phyloP scores from a whole-genome alignment of 805 yeast species.

The Trichomonascus vanleenenianus region DNA sequence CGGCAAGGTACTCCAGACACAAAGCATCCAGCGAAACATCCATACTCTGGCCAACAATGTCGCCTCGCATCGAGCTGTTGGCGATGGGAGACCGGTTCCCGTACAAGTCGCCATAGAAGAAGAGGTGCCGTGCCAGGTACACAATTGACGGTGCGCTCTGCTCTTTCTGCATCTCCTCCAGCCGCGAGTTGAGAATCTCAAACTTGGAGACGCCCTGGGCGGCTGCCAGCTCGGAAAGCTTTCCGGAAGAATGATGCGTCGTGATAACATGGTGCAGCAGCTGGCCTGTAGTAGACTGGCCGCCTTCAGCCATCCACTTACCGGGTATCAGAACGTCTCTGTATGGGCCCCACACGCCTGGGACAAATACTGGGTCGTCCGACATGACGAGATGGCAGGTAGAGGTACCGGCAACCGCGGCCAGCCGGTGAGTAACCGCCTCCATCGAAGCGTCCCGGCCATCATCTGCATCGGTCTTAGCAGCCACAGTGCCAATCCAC shows the following conservation, averaged over 20 bases:
- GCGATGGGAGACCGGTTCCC: slow-evolving; percentile 98
- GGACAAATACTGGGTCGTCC: slow-evolving; percentile 75
- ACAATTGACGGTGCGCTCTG: slow-evolving; percentile 63
- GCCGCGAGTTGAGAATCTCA: slow-evolving; percentile 69
- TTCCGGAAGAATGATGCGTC: slow-evolving; percentile 81
- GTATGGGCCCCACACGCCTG: slow-evolving; percentile 99
- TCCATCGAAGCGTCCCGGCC: slow-evolving; percentile 8
- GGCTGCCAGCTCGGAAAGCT: slow-evolving; percentile 59
- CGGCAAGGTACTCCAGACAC: slow-evolving; percentile 81
- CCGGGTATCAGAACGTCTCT: slow-evolving; percentile 86
- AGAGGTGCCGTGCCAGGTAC: slow-evolving; percentile 72
- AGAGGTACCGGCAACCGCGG: slow-evolving; percentile 98
- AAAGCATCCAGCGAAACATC: slow-evolving; percentile 77
- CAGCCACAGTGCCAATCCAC: slow-evolving; percentile 98
- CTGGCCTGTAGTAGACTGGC: slow-evolving; percentile 97
- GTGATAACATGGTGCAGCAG: slow-evolving; percentile 79
- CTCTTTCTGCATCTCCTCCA: slow-evolving; percentile 57
- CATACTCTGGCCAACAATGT: slow-evolving; percentile 89
- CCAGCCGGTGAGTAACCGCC: slow-evolving; percentile 73
- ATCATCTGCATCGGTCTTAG: slow-evolving; percentile 47
- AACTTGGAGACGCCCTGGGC: slow-evolving; percentile 59
- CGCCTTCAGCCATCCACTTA: slow-evolving; percentile 96
- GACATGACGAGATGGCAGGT: slow-evolving; percentile 93
- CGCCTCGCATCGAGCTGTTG: slow-evolving; percentile 86
- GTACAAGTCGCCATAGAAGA: slow-evolving; percentile 92